Conservation (phyloP, 2,329 filamentous ascomycete species). For the Neofusicoccum ribis region DNA sequence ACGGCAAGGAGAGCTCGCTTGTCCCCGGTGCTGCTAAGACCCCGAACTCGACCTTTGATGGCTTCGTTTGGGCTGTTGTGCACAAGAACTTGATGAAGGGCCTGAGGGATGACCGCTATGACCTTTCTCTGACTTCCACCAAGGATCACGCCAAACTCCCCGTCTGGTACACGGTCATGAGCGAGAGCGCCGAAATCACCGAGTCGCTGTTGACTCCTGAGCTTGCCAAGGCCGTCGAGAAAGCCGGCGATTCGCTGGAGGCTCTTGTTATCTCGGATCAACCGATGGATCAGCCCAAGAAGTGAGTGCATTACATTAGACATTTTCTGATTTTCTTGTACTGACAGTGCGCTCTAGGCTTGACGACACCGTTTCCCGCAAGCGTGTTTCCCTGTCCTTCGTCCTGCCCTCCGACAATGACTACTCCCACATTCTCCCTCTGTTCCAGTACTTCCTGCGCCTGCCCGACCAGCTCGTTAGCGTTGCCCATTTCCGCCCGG, state of each 20-base stretch:
- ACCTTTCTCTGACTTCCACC: constrained; percentile 87
- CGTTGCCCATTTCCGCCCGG: constrained; percentile 78
- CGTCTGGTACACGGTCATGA: constrained; percentile 90
- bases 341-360: constrained; percentile 54
- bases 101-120: constrained; percentile 89
- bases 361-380: constrained; percentile 79
- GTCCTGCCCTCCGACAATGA: constrained; percentile 58
- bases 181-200: constrained; percentile 92
- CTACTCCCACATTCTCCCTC: constrained; percentile 62
- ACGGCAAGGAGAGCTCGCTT: constrained; percentile 81
- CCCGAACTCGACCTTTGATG: constrained; percentile 69
- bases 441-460: constrained; percentile 81
- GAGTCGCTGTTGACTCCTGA: constrained; percentile 85
- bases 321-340: neutral
- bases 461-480: constrained; percentile 79
- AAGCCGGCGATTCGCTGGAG: constrained; percentile 74
- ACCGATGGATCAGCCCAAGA: constrained; percentile 80
- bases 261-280: constrained; percentile 89
- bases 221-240: constrained; percentile 73
- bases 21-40: constrained; percentile 63
- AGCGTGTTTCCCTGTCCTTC: constrained; percentile 77
- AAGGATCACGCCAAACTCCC: constrained; percentile 92
- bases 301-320: constrained; percentile 56
- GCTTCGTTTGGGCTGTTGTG: constrained; percentile 92
- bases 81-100: constrained; percentile 93